A percentile compares a stretch with the other conserved stretches of the same genome.
phyloP scores from a whole-genome alignment of 2,329 filamentous ascomycete species.

The Penicillium nordicum region DNA sequence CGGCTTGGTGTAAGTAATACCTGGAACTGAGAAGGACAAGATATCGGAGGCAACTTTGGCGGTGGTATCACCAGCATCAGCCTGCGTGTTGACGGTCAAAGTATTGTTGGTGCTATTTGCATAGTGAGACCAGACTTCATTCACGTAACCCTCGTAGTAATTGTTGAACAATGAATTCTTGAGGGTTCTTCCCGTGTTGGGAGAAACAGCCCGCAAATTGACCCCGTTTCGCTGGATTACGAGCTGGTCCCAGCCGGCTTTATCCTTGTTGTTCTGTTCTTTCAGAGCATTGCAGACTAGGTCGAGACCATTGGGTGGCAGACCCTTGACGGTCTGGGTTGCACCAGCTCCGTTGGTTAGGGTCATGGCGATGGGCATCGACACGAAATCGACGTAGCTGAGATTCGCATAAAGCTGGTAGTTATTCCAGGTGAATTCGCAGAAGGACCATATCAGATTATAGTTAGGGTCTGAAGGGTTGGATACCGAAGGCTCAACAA shows the following conservation, averaged over 20 bases:
- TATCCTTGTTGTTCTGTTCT: constrained; percentile 55
- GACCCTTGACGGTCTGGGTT: constrained; percentile 55
- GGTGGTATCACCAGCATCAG: constrained; percentile 51
- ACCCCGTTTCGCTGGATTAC: constrained; percentile 47
- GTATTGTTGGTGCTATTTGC: constrained; percentile 30
- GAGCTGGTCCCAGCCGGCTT: constrained; percentile 60
- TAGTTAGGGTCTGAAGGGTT: constrained; percentile 64
- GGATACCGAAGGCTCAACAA: constrained; percentile 71
- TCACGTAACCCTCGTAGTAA: constrained; percentile 54
- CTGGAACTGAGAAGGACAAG: constrained; percentile 45
- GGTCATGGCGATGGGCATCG: constrained; percentile 58
- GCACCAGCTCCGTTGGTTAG: constrained; percentile 45
- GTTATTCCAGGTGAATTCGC: constrained; percentile 65
- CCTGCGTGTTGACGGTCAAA: constrained; percentile 64
- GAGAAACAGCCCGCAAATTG: constrained; percentile 41
- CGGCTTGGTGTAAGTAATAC: constrained; percentile 55
- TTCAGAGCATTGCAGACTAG: constrained; percentile 53
- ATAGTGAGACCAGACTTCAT: constrained; percentile 52
- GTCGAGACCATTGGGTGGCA: constrained; percentile 56
- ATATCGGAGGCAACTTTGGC: constrained; percentile 47
- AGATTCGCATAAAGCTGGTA: constrained; percentile 65
- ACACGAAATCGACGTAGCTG: constrained; percentile 72
- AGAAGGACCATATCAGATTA: constrained; percentile 62
- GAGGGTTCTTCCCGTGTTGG: constrained; percentile 41
- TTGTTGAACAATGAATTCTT: constrained; percentile 48